Percentiles rank a stretch among this genome's conserved stretches.
These are phyloP conservation scores for Trametes cinnabarina DNA, from an alignment of 768 basidiomycete species.

Conservation along the genomic window DNA sequence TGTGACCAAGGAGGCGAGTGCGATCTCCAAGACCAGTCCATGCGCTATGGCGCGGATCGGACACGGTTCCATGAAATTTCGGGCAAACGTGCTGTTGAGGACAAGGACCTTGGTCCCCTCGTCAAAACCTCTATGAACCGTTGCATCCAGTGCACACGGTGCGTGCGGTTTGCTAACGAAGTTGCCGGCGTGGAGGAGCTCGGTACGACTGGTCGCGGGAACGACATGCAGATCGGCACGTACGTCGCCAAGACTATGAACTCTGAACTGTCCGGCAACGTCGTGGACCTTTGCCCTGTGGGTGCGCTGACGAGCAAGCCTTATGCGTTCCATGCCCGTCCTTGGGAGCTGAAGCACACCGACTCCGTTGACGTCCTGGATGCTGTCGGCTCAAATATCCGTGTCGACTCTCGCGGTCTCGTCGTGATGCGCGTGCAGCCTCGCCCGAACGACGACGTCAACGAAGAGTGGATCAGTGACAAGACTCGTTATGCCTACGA, in stretches of 20 bases:
- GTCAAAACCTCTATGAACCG: slow-evolving; percentile 99
- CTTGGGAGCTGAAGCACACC: slow-evolving; percentile 98
- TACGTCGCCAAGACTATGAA: slow-evolving; percentile 98
- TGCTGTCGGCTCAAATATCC: slow-evolving; percentile 94
- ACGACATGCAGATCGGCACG: slow-evolving; percentile 97
- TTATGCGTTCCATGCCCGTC: slow-evolving; percentile 94
- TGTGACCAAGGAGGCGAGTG: slow-evolving; percentile 99
- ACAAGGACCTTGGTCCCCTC: slow-evolving; percentile 96
- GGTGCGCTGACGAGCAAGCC: slow-evolving; percentile 98
- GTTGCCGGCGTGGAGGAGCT: slow-evolving; percentile 98
- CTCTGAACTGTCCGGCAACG: slow-evolving; percentile 95
- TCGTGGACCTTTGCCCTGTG: slow-evolving; percentile 96
- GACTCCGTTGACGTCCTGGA: slow-evolving; percentile 96
- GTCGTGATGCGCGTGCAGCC: slow-evolving; percentile 98
- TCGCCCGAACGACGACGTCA: slow-evolving; percentile 93
- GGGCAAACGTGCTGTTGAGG: slow-evolving; percentile 96
- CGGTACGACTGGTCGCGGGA: slow-evolving; percentile 95
- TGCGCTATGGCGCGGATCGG: slow-evolving; percentile 98
- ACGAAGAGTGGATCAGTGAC: slow-evolving; percentile 99
- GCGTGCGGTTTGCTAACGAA: slow-evolving; percentile 98
- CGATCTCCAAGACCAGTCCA: slow-evolving; percentile 97
- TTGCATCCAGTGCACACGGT: slow-evolving; percentile 99
- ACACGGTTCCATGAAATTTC: slow-evolving; percentile 98
- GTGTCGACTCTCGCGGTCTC: slow-evolving; percentile 91
- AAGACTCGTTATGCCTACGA: slow-evolving; percentile 98